Base-by-base conservation (phyloP, 352 stramenopile species). In the Hyaloperonospora brassicae region DNA sequence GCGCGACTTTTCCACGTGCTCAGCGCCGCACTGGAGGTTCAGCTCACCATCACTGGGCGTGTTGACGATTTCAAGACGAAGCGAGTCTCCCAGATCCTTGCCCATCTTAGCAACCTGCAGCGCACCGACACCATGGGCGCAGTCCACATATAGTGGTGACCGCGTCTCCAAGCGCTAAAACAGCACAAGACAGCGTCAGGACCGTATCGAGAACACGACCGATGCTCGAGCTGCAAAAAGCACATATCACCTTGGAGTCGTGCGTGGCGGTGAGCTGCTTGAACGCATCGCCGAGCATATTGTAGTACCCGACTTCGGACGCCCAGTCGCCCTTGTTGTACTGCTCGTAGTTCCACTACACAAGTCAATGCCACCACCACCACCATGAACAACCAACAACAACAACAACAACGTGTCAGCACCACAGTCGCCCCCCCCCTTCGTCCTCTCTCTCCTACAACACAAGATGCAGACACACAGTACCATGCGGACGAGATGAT, bases 1-100 rank as follows among this genome's bases (percentile, higher is more conserved):
- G 57, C 87, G 81, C 58, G 90, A 76, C 68, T 98, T 99, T 68
- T 99, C 95, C 7, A 98, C 94, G 72, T 96, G 86, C 70, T 99
- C 96, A 9, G 95, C 95, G 47, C 97, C 97, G 68, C 96, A 98
- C 39, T 87, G 77, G 47, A 97, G 75, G 77, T 99, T 99, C 9
- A 99, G 66, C 38, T 93, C 85, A 40, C 88, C 91, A 60, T 95
- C 76, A 30, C 48, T 73, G 17, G 84, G 82, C 49, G 74, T 78
- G 71, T 91, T 89, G 57, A 84, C 60, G 48, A 91, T 86, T 67
- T 92, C 82, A 2, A 96, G 46, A 61, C 84, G 80, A 25, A 95
- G 76, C 47, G 79, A 83, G 35, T 92, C 81, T 50, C 77, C 74
- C 30, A 90, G 57, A 30, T 89, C 80, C 70, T 90, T 91, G 22